phyloP scores from a whole-genome alignment of 2,329 filamentous ascomycete species.

The Colletotrichum sp. region DNA sequence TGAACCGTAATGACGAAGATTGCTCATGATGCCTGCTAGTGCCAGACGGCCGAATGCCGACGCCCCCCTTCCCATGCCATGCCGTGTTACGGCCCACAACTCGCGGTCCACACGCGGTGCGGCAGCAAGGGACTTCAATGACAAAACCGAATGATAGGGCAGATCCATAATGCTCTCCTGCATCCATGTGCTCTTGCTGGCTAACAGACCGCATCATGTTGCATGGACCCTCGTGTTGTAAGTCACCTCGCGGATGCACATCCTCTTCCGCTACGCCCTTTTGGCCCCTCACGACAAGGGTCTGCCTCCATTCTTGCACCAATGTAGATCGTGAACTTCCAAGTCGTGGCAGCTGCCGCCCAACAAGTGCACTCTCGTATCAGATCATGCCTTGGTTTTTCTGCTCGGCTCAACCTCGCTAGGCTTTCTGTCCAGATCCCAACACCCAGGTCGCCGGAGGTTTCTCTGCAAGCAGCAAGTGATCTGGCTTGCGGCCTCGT shows the following conservation, averaged over 20 bases:
- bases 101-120: not conserved
- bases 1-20: conserved; percentile 2
- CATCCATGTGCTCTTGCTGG: not conserved
- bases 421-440: not conserved
- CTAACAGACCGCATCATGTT: not conserved
- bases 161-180: not conserved
- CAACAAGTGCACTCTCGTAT: not conserved
- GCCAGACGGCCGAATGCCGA: not conserved
- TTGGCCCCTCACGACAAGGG: not conserved
- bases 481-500: not conserved
- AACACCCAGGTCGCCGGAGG: not conserved
- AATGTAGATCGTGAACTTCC: not conserved
- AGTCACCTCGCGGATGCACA: not conserved
- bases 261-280: not conserved
- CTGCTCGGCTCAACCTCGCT: not conserved
- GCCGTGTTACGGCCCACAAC: not conserved
- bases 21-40: conserved; percentile 2
- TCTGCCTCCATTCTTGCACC: not conserved
- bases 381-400: not conserved
- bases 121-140: not conserved
- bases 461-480: not conserved
- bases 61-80: not conserved
- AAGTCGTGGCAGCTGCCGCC: not conserved
- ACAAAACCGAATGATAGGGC: not conserved
- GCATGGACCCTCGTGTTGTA: not conserved